Evolutionary conservation across 305 asterid genomes (phyloP).

Genomic region (Nicotiana rustica): DNA sequence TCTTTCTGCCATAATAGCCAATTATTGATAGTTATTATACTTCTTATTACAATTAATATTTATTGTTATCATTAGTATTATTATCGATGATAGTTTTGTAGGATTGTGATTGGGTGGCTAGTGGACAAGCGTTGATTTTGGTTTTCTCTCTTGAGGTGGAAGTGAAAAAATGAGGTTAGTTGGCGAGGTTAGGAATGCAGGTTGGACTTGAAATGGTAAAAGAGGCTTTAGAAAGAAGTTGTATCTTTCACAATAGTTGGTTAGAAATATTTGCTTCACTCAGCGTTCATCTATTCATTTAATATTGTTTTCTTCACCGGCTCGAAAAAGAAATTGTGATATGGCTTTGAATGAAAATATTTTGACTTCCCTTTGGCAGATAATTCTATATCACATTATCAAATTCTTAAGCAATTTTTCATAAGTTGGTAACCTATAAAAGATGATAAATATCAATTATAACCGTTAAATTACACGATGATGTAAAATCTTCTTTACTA

Average conservation of each 20-base stretch:
- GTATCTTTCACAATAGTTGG: not conserved
- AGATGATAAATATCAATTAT: too few relatives aligned
- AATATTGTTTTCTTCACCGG: too few relatives aligned
- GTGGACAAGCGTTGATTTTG: not conserved
- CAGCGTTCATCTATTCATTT: not conserved
- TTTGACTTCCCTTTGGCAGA: too few relatives aligned
- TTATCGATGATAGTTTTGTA: not conserved
- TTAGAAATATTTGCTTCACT: slow-evolving; percentile 10
- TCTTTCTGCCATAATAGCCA: not conserved
- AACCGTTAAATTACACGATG: too few relatives aligned
- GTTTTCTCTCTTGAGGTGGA: not conserved
- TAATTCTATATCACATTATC: too few relatives aligned
- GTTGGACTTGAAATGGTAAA: not conserved
- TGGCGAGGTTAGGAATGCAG: not conserved
- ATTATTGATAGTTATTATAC: not conserved
- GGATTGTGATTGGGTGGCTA: not conserved
- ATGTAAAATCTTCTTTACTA: too few relatives aligned
- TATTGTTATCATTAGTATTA: not conserved
- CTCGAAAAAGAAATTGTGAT: too few relatives aligned
- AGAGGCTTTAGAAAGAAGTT: not conserved
- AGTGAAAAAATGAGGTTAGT: not conserved
- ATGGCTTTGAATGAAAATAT: too few relatives aligned
- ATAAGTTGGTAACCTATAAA: too few relatives aligned
- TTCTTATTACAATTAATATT: not conserved
- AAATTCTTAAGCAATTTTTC: too few relatives aligned